Percentiles rank a stretch among this genome's conserved stretches.
Evolutionary conservation across 129 eudicot genomes (phyloP).

Genomic region (Pittosporum tobira): DNA sequence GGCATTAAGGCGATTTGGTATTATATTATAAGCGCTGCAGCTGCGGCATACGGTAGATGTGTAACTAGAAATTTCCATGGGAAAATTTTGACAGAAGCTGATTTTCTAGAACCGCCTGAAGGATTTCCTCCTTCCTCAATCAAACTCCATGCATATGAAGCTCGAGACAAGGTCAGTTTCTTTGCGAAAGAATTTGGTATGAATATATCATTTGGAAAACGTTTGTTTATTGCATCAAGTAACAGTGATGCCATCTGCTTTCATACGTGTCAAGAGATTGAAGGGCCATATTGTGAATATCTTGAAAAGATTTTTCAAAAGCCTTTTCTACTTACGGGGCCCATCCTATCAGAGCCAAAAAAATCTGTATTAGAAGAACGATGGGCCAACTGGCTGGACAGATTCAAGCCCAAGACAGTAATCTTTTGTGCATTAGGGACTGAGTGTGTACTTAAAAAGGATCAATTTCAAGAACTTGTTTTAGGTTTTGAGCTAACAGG

Average conservation of each 20-base stretch:
- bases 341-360: constrained; percentile 21
- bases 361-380: constrained; percentile 13
- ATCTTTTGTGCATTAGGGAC: no score
- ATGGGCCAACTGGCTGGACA: no score
- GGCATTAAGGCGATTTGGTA: constrained; percentile 38
- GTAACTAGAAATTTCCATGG: constrained; percentile 13
- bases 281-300: constrained; percentile 37
- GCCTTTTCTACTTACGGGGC: no score
- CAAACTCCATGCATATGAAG: constrained; percentile 31
- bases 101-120: constrained; percentile 29
- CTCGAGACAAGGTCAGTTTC: constrained; percentile 16
- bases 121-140: constrained; percentile 25
- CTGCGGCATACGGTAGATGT: constrained; percentile 27
- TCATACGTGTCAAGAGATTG: constrained; percentile 39
- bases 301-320: constrained; percentile 18
- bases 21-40: constrained; percentile 40
- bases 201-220: no score
- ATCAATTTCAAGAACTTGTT: no score
- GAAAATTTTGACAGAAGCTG: constrained; percentile 22
- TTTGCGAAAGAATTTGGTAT: no score
- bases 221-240: constrained; percentile 12
- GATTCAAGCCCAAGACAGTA: no score
- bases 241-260: constrained; percentile 31
- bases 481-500: no score
- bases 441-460: no score